Evolutionary conservation across 768 basidiomycete genomes (phyloP).

Genomic region (Coprinopsis strossmayeri): DNA sequence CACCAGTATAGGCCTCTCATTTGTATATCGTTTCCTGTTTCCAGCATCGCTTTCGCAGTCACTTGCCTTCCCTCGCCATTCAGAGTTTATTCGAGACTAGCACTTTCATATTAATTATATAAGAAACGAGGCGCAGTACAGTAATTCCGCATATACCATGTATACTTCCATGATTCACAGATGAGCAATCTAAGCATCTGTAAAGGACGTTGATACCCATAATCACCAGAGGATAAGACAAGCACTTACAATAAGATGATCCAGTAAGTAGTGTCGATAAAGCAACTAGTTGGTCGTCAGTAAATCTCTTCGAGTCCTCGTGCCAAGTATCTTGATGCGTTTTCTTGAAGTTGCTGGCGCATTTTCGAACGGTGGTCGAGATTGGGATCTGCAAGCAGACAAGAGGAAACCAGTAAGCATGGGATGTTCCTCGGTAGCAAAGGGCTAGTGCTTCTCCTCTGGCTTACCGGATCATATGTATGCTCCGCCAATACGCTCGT

Average conservation of each 20-base stretch:
- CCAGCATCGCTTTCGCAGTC: too few species aligned
- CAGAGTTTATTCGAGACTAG: too few species aligned
- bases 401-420: too few species aligned
- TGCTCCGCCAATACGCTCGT: conserved; percentile 75
- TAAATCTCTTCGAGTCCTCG: conserved; percentile 80
- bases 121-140: too few species aligned
- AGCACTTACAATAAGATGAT: conserved; percentile 68
- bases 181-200: conserved; percentile 21
- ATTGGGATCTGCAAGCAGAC: conserved; percentile 56
- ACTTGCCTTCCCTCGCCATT: too few species aligned
- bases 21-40: too few species aligned
- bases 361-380: conserved; percentile 75
- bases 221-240: not conserved
- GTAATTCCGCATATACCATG: too few species aligned
- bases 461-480: conserved; percentile 73
- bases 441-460: too few species aligned
- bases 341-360: conserved; percentile 73
- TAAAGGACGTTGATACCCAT: not conserved
- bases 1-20: conserved; percentile 27
- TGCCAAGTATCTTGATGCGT: conserved; percentile 90
- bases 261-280: conserved; percentile 82
- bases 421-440: too few species aligned
- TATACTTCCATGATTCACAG: not conserved
- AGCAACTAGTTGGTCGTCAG: conserved; percentile 76
- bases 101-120: too few species aligned